A percentile compares a stretch with the other conserved stretches of the same genome.
Evolutionary conservation across 2,329 filamentous ascomycete species (phyloP).

Genomic region (Calonectria pteridis): DNA sequence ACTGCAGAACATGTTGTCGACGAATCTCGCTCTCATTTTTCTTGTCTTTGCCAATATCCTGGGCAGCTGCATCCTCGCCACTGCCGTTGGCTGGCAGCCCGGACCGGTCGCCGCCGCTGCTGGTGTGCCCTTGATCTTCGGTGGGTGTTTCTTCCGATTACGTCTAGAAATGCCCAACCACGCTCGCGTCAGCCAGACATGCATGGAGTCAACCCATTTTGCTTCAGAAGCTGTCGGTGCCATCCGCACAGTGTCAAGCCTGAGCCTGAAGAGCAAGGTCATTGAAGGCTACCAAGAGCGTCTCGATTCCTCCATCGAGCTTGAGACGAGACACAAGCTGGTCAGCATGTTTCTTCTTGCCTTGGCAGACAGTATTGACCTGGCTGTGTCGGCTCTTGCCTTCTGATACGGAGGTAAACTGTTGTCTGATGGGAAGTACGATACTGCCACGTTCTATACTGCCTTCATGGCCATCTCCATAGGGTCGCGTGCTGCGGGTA

Average conservation of each 20-base stretch:
- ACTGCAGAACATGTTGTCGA: slow-evolving; percentile 33
- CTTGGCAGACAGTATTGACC: background rate
- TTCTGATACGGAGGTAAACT: slow-evolving; percentile 55
- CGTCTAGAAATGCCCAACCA: slow-evolving; percentile 53
- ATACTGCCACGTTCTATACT: background rate
- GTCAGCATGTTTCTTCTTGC: slow-evolving; percentile 44
- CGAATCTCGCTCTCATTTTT: slow-evolving; percentile 12
- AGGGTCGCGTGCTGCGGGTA: too few species aligned
- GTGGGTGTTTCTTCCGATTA: slow-evolving; percentile 49
- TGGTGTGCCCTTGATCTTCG: slow-evolving; percentile 48
- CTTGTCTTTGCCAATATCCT: background rate
- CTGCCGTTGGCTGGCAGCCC: slow-evolving; percentile 60
- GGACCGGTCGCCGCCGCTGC: slow-evolving; percentile 59
- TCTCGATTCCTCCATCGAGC: slow-evolving; percentile 40
- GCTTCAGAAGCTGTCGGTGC: slow-evolving; percentile 54
- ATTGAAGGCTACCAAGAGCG: slow-evolving; percentile 41
- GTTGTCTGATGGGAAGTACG: background rate
- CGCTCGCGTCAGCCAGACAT: slow-evolving; percentile 43
- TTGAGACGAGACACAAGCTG: slow-evolving; percentile 39
- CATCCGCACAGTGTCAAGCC: slow-evolving; percentile 53
- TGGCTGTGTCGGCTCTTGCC: slow-evolving; percentile 49
- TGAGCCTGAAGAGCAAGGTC: slow-evolving; percentile 51
- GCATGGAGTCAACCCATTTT: slow-evolving; percentile 50
- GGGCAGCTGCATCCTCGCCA: slow-evolving; percentile 50
- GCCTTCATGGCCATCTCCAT: too few species aligned